Base-by-base conservation (phyloP, 163 green algal genomes). In the Scenedesmus sp. region DNA sequence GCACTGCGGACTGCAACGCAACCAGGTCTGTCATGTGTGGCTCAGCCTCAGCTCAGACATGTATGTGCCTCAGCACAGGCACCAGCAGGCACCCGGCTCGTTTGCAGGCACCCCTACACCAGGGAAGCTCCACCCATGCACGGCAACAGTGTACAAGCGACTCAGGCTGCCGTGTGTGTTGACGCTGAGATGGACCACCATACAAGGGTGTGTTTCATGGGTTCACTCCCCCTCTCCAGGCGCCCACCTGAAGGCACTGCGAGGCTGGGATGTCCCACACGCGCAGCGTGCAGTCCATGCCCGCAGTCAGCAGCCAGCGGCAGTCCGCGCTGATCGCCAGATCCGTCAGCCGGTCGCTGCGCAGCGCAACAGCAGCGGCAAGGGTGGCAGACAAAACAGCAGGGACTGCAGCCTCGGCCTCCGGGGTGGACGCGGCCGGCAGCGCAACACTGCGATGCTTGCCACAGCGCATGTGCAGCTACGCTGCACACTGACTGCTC, bases 181-280 rank as follows among this genome's bases (percentile, higher is more conserved):
- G n/a, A n/a, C n/a, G n/a, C n/a, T n/a, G n/a, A n/a, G n/a, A n/a
- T n/a, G n/a, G n/a, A n/a, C n/a, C n/a, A n/a, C n/a, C n/a, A n/a
- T n/a, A n/a, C n/a, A n/a, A n/a, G n/a, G n/a, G n/a, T n/a, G n/a
- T n/a, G n/a, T n/a, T n/a, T n/a, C n/a, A n/a, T n/a, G n/a, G n/a
- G n/a, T n/a, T n/a, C 56, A 68, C 56, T 6, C 56, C 15, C 26
- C 3, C 16, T 68, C 15, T 46, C 46, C 94, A 94, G 92, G 0
- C 44, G 12, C 82, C 24, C 10, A 84, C 85, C 85, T 98, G 96
- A 87, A 98, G 87, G 90, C 92, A 95, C 61, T 86, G 72, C 30
- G 94, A 89, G 0, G 95, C 95, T 26, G 98, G 97, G 33, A 99
- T 94, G 94, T 99, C 97, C 96, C 96, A 99, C 83, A 98, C 95